Base-by-base conservation (phyloP, 1,284 basidiomycete species). In the Ceratobasidium sp. region DNA sequence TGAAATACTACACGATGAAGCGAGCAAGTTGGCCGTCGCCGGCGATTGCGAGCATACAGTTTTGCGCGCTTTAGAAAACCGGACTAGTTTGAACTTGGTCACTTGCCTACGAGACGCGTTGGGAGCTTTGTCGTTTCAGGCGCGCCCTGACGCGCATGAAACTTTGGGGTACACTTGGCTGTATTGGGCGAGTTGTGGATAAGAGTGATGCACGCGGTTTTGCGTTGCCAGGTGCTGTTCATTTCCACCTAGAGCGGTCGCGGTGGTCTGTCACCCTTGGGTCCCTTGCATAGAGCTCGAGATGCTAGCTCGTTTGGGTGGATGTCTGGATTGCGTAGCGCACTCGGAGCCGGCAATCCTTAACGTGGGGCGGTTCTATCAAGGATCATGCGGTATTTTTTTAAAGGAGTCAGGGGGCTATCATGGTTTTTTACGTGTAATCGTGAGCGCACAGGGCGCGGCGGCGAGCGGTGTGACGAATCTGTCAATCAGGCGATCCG, bases 221-320 rank as follows among this genome's bases (percentile, higher is more conserved):
- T 23, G n/a, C 48, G 48, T 50, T 50, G 48, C 48, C 48, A 50
- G 26, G 48, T 18, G 48, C 2, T n/a, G 8, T 28, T 50, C 48
- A 50, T 50, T 28, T 50, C 21, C 21, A 50, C 23, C 23, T n/a
- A 50, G 48, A 23, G 48, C 21, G 48, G 48, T 18, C 48, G 48
- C 48, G 48, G 48, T 50, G 8, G 48, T 50, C 21, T 28, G 48
- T 50, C 48, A 50, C 48, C 9, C 45, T 50, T 26, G 48, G 23
- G 48, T 50, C 23, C n/a, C n/a, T n/a, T n/a, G n/a, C n/a, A n/a
- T n/a, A n/a, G n/a, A n/a, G 18, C 48, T 23, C 48, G 48, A 50
- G 48, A 50, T 26, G 48, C 48, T 28, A 50, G 48, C 48, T 50
- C 48, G 48, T 50, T 50, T 50, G 48, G 48, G 48, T 26, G n/a